These are phyloP conservation scores for Ceratobasidium sp. DNA, from an alignment of 1,284 basidiomycete species.

Conservation along the genomic window DNA sequence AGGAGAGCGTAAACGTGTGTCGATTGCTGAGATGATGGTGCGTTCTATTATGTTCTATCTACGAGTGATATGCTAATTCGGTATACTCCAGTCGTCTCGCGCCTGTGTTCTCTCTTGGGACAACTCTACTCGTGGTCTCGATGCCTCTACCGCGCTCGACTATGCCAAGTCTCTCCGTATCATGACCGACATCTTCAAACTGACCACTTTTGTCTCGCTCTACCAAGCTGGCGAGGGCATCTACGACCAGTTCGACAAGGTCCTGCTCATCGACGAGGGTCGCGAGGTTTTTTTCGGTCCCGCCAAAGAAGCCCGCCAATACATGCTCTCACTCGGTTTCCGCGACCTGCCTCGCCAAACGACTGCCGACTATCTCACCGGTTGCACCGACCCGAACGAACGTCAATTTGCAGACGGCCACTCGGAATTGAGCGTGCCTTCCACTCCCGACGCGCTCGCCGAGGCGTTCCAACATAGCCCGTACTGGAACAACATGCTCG, in stretches of 20 bases:
- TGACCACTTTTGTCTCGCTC: constrained; percentile 56
- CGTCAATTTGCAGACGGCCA: constrained; percentile 77
- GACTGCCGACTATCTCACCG: constrained; percentile 56
- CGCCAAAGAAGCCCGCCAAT: constrained; percentile 56
- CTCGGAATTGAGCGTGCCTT: constrained; percentile 70
- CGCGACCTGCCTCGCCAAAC: constrained; percentile 54
- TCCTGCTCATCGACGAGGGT: constrained; percentile 59
- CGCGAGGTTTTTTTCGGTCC: constrained; percentile 62
- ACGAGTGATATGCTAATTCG: no score
- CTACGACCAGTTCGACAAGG: constrained; percentile 56
- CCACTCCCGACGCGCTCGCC: constrained; percentile 75
- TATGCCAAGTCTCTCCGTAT: constrained; percentile 63
- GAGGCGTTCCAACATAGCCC: constrained; percentile 68
- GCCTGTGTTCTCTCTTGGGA: constrained; percentile 55
- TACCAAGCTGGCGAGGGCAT: constrained; percentile 59
- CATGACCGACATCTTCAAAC: constrained; percentile 57
- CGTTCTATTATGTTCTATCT: constrained; percentile 51
- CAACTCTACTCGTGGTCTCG: constrained; percentile 64
- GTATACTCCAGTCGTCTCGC: constrained; percentile 45
- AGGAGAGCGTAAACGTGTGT: constrained; percentile 67
- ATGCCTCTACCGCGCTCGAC: constrained; percentile 64
- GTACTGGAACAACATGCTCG: constrained; percentile 57
- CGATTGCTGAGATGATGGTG: constrained; percentile 63
- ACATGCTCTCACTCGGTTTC: constrained; percentile 60
- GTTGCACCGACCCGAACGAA: constrained; percentile 53